Percentiles rank a stretch among this genome's conserved stretches.
phyloP scores from a whole-genome alignment of 2,329 filamentous ascomycete genomes.

The Elsinoe arachidis region DNA sequence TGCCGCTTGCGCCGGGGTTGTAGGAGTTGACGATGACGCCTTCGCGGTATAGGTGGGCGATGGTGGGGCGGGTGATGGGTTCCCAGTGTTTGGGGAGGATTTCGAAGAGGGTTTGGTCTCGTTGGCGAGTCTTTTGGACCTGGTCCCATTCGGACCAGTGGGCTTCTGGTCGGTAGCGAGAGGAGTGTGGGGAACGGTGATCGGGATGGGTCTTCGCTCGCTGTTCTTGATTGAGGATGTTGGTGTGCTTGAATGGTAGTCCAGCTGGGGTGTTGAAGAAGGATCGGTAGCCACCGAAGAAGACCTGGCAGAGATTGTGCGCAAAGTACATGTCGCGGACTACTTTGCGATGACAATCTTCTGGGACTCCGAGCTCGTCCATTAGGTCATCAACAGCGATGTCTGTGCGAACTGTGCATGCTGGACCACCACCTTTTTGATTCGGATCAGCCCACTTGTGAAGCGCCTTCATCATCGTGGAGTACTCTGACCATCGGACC shows the following conservation, averaged over 20 bases:
- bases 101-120: conserved; percentile 11
- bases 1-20: conserved; percentile 26
- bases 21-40: conserved; percentile 35
- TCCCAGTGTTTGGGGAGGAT: conserved; percentile 19
- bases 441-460: background rate
- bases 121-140: conserved; percentile 15
- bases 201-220: conserved; percentile 33
- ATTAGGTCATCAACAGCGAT: conserved; percentile 13
- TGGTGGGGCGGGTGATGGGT: conserved; percentile 31
- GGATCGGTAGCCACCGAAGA: conserved; percentile 27
- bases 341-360: conserved; percentile 30
- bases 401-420: background rate
- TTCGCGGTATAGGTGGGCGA: conserved; percentile 39
- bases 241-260: conserved; percentile 27
- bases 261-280: conserved; percentile 33
- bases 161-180: conserved; percentile 26
- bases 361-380: conserved; percentile 21
- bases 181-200: conserved; percentile 31
- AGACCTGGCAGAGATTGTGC: conserved; percentile 31
- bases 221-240: conserved; percentile 33
- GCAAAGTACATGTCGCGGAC: conserved; percentile 32
- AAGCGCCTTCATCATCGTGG: conserved; percentile 26
- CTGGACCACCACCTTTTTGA: background rate
- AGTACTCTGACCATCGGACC: conserved; percentile 31
- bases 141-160: conserved; percentile 31